Conservation (phyloP, 192 early-diverging fungal species). For the Dissophora globulifera region DNA sequence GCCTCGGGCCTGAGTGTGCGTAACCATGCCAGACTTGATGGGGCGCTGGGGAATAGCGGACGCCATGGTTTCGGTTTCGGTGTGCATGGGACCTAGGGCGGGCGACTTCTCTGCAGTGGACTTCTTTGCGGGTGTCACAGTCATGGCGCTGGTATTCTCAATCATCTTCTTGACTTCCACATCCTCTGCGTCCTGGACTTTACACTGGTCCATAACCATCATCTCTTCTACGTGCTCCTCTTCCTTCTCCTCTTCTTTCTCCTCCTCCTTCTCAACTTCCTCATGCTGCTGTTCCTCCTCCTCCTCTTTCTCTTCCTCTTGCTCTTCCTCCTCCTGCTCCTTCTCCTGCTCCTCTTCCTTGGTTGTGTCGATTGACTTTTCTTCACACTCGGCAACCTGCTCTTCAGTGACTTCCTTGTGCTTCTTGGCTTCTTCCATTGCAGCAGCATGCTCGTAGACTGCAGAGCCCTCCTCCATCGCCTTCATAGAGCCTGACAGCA, state of each 20-base stretch:
- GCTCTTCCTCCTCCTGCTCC: not conserved
- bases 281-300: not conserved
- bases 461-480: not conserved
- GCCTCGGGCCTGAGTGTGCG: slow-evolving; percentile 1
- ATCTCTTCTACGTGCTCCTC: not conserved
- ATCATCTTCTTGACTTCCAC: not conserved
- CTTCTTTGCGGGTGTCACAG: no score
- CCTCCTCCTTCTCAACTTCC: not conserved
- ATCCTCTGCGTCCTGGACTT: not conserved
- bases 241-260: not conserved
- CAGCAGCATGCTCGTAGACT: not conserved
- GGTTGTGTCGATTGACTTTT: not conserved
- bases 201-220: not conserved
- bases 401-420: not conserved
- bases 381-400: not conserved
- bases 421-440: not conserved
- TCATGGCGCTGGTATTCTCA: no score
- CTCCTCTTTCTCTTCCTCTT: not conserved
- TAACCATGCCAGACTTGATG: slow-evolving; percentile 8
- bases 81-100: not conserved
- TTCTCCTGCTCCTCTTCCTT: not conserved
- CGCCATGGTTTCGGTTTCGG: not conserved
- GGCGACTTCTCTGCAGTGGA: no score
- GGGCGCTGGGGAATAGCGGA: slow-evolving; percentile 12
- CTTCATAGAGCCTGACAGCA: no score